These are phyloP conservation scores for Phlebopus sp. DNA, from an alignment of 1,284 basidiomycete genomes.

Conservation along the genomic window DNA sequence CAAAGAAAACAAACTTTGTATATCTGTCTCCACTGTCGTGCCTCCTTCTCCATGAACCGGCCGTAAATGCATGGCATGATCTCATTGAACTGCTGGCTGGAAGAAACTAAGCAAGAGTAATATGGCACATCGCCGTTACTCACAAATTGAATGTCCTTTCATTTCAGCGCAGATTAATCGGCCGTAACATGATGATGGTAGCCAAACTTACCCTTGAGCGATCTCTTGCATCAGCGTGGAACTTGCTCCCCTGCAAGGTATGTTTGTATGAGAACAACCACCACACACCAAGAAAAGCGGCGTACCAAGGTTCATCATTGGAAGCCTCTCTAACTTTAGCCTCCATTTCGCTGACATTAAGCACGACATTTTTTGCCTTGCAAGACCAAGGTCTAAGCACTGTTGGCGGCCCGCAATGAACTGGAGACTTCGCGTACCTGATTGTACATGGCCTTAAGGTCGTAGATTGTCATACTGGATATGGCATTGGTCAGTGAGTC, in stretches of 20 bases:
- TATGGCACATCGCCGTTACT: slow-evolving; percentile 27
- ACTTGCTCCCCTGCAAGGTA: slow-evolving; percentile 83
- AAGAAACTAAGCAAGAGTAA: background rate
- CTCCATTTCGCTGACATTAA: slow-evolving; percentile 97
- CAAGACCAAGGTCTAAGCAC: slow-evolving; percentile 1
- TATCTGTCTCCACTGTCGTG: slow-evolving; percentile 97
- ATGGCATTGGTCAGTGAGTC: slow-evolving; percentile 67
- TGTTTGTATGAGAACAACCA: slow-evolving; percentile 1
- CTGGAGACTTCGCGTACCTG: slow-evolving; percentile 51
- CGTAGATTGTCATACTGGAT: slow-evolving; percentile 83
- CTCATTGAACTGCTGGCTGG: slow-evolving; percentile 97
- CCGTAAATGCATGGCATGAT: slow-evolving; percentile 98
- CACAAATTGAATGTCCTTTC: slow-evolving; percentile 89
- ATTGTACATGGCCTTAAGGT: slow-evolving; percentile 91
- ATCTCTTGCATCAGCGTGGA: slow-evolving; percentile 99
- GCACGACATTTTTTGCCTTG: slow-evolving; percentile 87
- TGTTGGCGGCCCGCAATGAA: background rate
- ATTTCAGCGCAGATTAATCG: slow-evolving; percentile 10
- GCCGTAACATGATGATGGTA: slow-evolving; percentile 1
- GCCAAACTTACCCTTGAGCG: slow-evolving; percentile 76
- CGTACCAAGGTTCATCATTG: slow-evolving; percentile 96
- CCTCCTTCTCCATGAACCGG: slow-evolving; percentile 97
- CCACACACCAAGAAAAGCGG: slow-evolving; percentile 7
- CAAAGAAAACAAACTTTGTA: slow-evolving; percentile 72
- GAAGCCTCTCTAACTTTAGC: slow-evolving; percentile 97